Conservation (phyloP, 1,284 basidiomycete species). For the Ganoderma meredithae region DNA sequence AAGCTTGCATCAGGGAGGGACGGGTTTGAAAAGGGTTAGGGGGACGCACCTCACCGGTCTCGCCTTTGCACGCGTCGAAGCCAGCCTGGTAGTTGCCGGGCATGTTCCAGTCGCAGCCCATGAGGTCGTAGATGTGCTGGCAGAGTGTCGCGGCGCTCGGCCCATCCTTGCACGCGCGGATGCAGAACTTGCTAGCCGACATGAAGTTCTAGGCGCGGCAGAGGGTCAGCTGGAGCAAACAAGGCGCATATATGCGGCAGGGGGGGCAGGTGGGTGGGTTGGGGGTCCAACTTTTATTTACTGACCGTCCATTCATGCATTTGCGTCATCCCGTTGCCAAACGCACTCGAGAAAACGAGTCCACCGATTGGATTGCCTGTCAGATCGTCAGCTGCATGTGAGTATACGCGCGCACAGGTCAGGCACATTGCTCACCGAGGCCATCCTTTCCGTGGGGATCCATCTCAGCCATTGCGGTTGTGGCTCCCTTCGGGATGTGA, state of each 20-base stretch:
- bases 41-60: slow-evolving; percentile 53
- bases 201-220: slow-evolving; percentile 58
- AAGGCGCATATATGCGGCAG: neutral
- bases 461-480: slow-evolving; percentile 65
- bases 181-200: slow-evolving; percentile 68
- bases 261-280: no score
- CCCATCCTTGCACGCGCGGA: slow-evolving; percentile 75
- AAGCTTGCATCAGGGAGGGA: neutral
- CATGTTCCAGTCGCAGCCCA: slow-evolving; percentile 76
- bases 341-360: slow-evolving; percentile 75
- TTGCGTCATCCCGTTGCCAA: slow-evolving; percentile 58
- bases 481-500: slow-evolving; percentile 67
- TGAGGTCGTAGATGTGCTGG: slow-evolving; percentile 70
- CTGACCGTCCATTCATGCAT: slow-evolving; percentile 73
- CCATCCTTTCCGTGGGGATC: slow-evolving; percentile 68
- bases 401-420: slow-evolving; percentile 43
- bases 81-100: slow-evolving; percentile 67
- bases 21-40: neutral
- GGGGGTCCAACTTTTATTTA: neutral
- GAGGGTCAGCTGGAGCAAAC: neutral
- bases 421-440: slow-evolving; percentile 59
- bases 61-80: slow-evolving; percentile 65
- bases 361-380: slow-evolving; percentile 73
- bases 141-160: slow-evolving; percentile 65
- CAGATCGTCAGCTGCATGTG: neutral